Evolutionary conservation across 345 rosid species (phyloP), one percentile per base, ranked within the genome.

Genomic region (Euclidium syriacum): DNA sequence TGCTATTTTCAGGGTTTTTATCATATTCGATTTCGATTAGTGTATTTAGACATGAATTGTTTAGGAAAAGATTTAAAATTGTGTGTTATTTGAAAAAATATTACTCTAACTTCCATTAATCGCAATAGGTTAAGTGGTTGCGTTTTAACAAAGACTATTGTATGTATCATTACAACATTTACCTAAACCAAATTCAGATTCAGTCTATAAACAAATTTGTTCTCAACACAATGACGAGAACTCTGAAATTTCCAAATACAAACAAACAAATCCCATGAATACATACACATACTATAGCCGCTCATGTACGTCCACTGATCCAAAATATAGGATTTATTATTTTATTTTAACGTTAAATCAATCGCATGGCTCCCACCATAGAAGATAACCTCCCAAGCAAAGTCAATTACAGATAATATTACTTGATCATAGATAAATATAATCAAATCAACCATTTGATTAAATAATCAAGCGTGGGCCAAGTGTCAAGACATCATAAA

Each of bases 401-500:
- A 52, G 62, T 52, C 67, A 69, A 25, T 52, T 69, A 51, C 48
- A 34, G 73, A 69, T 69, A 69, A 41, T 56, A 22, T n/a, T 68
- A 58, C 12, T 50, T 50, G 29, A 32, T 51, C 48, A 67, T 47
- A 5, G 6, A 5, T 29, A 65, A 27, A n/a, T 11, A 38, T 11
- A 27, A 30, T 30, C 36, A 40, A 29, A 22, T 23, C n/a, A 32
- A 24, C 9, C 0, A 4, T 22, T 50, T 49, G 3, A 30, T 50
- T 68, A 32, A 40, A 4, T 11, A 15, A 35, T 30, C 10, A 11
- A 19, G 7, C 36, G 2, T 18, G 2, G 33, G 38, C 7, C 32
- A 50, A n/a, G 23, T 50, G 52, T 59, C 52, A 27, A 59, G 53
- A 26, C 30, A 50, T 5, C 59, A 32, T 33, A 17, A n/a, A 17